phyloP scores from a whole-genome alignment of 2,329 filamentous ascomycete genomes.

The Trichophyton verrucosum region DNA sequence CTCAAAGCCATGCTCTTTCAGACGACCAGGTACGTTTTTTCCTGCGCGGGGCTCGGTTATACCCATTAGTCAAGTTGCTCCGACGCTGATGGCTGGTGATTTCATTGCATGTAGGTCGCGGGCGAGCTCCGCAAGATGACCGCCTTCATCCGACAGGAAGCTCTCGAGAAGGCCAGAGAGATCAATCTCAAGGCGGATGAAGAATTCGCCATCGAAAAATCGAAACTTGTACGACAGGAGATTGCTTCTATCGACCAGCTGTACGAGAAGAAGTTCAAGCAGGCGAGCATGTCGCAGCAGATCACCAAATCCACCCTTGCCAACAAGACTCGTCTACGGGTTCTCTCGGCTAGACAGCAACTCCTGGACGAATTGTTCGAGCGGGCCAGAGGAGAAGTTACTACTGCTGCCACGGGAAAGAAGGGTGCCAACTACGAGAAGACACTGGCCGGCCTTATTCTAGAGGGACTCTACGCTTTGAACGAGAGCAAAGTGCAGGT shows the following conservation, averaged over 20 bases:
- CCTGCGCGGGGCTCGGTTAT: slow-evolving; percentile 4
- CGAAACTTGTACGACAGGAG: slow-evolving; percentile 93
- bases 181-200: slow-evolving; percentile 98
- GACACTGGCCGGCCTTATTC: slow-evolving; percentile 64
- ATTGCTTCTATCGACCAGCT: slow-evolving; percentile 79
- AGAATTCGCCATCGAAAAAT: slow-evolving; percentile 98
- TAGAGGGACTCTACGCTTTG: slow-evolving; percentile 83
- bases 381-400: slow-evolving; percentile 59
- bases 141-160: slow-evolving; percentile 98
- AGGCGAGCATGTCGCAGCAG: slow-evolving; percentile 95
- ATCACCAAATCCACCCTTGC: slow-evolving; percentile 91
- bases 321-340: slow-evolving; percentile 88
- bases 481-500: slow-evolving; percentile 66
- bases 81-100: neutral
- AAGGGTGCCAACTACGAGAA: slow-evolving; percentile 57
- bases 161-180: slow-evolving; percentile 89
- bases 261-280: slow-evolving; percentile 99
- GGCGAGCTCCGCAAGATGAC: slow-evolving; percentile 99
- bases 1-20: slow-evolving; percentile 85
- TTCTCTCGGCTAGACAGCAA: slow-evolving; percentile 78
- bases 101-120: slow-evolving; percentile 54
- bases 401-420: slow-evolving; percentile 46
- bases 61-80: neutral
- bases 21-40: slow-evolving; percentile 69
- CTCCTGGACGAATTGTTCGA: slow-evolving; percentile 85